Evolutionary conservation across 2,329 filamentous ascomycete genomes (phyloP), one percentile per base, ranked within the genome.

Genomic region (Sordariomycetes sp.): DNA sequence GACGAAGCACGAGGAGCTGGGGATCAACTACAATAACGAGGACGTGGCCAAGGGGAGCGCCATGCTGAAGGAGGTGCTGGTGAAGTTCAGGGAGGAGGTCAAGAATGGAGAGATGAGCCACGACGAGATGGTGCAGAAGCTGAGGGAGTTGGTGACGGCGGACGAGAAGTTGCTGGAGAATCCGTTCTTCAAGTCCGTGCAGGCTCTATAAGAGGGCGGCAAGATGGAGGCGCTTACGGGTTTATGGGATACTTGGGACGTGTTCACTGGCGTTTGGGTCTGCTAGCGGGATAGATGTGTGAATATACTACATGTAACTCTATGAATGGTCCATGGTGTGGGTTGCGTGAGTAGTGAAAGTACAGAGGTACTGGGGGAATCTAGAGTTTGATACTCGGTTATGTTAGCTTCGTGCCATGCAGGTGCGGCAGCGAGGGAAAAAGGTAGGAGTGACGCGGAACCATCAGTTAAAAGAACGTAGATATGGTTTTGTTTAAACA

Each of bases 31-130:
- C 68, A 88, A 81, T 62, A 91, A 90, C 66, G 82, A 91, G 62
- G 91, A 99, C 64, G 88, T 97, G 0, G 91, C 96, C 65, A 84
- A 93, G 69, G 94, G 94, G 8, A 96, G 88, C 68, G 81, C 81
- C 25, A 75, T 96, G 72, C 77, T 99, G 54, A 97, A 97, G 74
- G 82, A 87, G 53, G 79, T 97, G 67, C 74, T 99, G 60, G 74
- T 88, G 48, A 81, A 84, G 69, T 99, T 94, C 94, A 97, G 96
- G 77, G 79, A 83, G 57, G 86, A 93, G 69, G 82, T 84, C 12
- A 74, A 82, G 60, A 78, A 72, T 1, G 81, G 78, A 34, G 70
- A 76, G 3, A 76, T 90, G 77, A 85, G 75, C 59, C 84, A 85
- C 64, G 86, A 89, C 63, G 86, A 95, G 69, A 92, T 94, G 77